These are phyloP conservation scores for Allomyces arbusculus DNA, from an alignment of 192 early-diverging fungal genomes.

Conservation along the genomic window DNA sequence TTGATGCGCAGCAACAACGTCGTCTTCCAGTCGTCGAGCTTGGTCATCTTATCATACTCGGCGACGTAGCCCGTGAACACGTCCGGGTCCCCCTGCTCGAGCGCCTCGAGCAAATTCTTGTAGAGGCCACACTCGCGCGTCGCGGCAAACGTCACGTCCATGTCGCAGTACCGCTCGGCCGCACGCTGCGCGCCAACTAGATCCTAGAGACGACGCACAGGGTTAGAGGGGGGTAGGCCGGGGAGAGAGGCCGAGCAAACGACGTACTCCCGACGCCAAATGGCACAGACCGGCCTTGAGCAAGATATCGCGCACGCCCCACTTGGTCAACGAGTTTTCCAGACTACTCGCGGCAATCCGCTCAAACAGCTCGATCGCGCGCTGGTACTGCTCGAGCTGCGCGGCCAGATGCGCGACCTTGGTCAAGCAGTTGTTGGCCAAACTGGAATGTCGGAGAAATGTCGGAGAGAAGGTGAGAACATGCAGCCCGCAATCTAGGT, in stretches of 20 bases:
- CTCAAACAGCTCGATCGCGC: conserved; percentile 82
- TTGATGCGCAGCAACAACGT: conserved; percentile 72
- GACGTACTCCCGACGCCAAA: conserved; percentile 48
- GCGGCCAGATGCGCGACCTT: conserved; percentile 85
- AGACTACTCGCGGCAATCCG: conserved; percentile 56
- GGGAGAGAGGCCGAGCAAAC: no score
- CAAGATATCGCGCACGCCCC: conserved; percentile 91
- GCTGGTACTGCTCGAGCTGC: conserved; percentile 67
- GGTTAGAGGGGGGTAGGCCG: no score
- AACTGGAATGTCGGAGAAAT: conserved; percentile 16
- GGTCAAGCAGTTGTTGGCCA: conserved; percentile 72
- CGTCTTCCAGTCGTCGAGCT: conserved; percentile 95
- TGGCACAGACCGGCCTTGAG: conserved; percentile 88
- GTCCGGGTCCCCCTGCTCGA: conserved; percentile 60
- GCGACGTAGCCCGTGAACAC: conserved; percentile 61
- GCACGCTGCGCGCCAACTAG: conserved; percentile 48
- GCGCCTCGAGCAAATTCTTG: conserved; percentile 45
- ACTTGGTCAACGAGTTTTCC: conserved; percentile 82
- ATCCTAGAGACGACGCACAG: no score
- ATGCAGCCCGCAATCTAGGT: not conserved
- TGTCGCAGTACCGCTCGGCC: conserved; percentile 61
- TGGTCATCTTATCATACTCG: conserved; percentile 69
- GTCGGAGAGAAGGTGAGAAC: not conserved
- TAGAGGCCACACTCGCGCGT: conserved; percentile 72
- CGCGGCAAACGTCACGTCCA: conserved; percentile 69